Conservation (phyloP, 768 basidiomycete species). For the Podaxis pistillaris region DNA sequence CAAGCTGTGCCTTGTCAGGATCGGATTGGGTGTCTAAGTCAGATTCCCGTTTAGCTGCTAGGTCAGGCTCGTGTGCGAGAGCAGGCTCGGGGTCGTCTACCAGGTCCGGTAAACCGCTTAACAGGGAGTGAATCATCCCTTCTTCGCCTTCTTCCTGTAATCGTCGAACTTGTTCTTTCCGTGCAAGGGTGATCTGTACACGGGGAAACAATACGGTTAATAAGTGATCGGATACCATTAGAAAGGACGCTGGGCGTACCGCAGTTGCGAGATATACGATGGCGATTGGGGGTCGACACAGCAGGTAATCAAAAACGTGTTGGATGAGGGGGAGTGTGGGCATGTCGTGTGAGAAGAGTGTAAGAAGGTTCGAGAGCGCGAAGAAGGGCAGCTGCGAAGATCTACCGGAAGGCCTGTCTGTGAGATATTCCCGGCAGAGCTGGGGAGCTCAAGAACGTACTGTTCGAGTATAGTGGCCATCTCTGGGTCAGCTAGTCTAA, state of each 20-base stretch:
- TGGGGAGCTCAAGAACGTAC: slow-evolving; percentile 34
- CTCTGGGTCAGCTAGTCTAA: slow-evolving; percentile 67
- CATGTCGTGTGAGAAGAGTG: slow-evolving; percentile 90
- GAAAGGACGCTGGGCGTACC: slow-evolving; percentile 40
- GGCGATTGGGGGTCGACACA: slow-evolving; percentile 78
- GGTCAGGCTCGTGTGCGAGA: too few relatives aligned
- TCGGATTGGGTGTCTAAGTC: not conserved
- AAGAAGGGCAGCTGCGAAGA: slow-evolving; percentile 83
- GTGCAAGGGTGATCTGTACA: slow-evolving; percentile 64
- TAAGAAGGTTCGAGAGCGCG: slow-evolving; percentile 86
- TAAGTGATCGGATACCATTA: not conserved
- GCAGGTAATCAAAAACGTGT: slow-evolving; percentile 87
- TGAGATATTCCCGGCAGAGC: not conserved
- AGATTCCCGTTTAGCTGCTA: not conserved
- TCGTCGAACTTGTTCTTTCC: slow-evolving; percentile 63
- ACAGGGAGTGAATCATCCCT: slow-evolving; percentile 77
- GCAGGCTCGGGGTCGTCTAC: slow-evolving; percentile 33
- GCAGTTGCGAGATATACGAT: slow-evolving; percentile 82
- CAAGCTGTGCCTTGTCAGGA: not conserved
- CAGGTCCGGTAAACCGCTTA: slow-evolving; percentile 64
- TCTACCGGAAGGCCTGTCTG: slow-evolving; percentile 31
- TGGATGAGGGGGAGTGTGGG: slow-evolving; percentile 89
- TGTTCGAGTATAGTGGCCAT: slow-evolving; percentile 68
- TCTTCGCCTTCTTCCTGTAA: slow-evolving; percentile 73
- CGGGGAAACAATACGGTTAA: not conserved